Conservation (phyloP, 352 stramenopile genomes). For the Phytophthora europaea region DNA sequence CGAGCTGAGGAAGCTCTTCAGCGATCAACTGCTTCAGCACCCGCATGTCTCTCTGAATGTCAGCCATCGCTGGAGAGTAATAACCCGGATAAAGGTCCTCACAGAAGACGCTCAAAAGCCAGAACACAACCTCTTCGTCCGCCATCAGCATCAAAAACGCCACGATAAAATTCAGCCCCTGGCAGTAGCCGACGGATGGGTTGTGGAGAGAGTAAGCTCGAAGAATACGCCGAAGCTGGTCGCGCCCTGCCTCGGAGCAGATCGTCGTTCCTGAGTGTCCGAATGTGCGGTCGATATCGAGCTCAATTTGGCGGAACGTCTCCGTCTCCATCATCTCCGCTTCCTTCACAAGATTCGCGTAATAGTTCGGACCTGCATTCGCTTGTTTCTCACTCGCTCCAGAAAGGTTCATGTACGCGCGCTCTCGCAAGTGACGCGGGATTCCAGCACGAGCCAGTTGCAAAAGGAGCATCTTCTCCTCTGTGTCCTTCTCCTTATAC, state of each 20-base stretch:
- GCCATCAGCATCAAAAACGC: constrained; percentile 82
- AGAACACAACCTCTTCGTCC: constrained; percentile 92
- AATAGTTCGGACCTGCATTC: constrained; percentile 62
- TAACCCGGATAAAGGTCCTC: constrained; percentile 92
- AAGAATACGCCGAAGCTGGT: constrained; percentile 74
- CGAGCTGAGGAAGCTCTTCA: constrained; percentile 77
- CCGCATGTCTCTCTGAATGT: constrained; percentile 91
- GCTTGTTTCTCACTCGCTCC: constrained; percentile 65
- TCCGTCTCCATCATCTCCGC: constrained; percentile 55
- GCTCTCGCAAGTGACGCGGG: constrained; percentile 68
- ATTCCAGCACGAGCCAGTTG: constrained; percentile 62
- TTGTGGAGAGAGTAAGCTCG: constrained; percentile 87
- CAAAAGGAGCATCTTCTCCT: constrained; percentile 45
- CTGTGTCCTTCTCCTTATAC: constrained; percentile 41
- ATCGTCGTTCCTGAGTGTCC: constrained; percentile 77
- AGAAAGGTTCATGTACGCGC: constrained; percentile 81
- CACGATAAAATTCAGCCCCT: constrained; percentile 93
- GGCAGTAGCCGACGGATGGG: constrained; percentile 85
- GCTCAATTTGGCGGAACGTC: constrained; percentile 85
- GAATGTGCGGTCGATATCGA: constrained; percentile 91
- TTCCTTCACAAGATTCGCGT: constrained; percentile 56
- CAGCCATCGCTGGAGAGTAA: constrained; percentile 91
- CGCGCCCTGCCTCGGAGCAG: constrained; percentile 60
- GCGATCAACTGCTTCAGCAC: constrained; percentile 90
- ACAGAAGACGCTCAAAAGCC: constrained; percentile 88